Evolutionary conservation across 352 stramenopile species (phyloP).

Genomic region (Elongisporangium undulatum): DNA sequence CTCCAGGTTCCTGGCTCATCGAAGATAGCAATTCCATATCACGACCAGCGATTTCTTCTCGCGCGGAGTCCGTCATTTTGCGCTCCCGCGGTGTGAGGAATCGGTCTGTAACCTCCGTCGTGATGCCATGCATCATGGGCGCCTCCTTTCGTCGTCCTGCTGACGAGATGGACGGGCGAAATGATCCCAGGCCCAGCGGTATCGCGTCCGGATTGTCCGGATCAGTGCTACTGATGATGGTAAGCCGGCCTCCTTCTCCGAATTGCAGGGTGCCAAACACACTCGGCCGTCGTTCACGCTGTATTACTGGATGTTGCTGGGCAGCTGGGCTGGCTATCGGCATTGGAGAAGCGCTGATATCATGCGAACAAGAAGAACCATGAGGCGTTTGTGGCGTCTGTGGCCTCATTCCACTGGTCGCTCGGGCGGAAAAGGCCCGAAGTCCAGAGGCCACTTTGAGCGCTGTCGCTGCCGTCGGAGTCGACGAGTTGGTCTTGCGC

Average conservation of each 20-base stretch:
- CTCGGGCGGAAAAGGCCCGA: not conserved
- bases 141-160: not conserved
- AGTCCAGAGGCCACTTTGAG: not conserved
- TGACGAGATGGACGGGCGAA: conserved; percentile 1
- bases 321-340: conserved; percentile 1
- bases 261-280: conserved; percentile 23
- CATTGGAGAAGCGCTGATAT: not conserved
- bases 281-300: conserved; percentile 19
- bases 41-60: not conserved
- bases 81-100: not conserved
- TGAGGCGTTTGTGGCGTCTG: not conserved
- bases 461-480: not conserved
- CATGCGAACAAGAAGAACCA: not conserved
- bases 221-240: not conserved
- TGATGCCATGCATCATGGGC: not conserved
- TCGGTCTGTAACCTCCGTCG: not conserved
- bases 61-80: not conserved
- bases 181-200: not conserved
- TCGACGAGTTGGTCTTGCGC: conserved; percentile 7
- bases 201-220: not conserved
- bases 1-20: not conserved
- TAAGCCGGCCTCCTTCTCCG: conserved; percentile 1
- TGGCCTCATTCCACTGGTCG: not conserved
- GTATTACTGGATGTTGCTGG: conserved; percentile 4
- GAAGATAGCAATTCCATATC: not conserved